These are phyloP conservation scores for Omphalotus olearius DNA, from an alignment of 1,284 basidiomycete species.

Conservation along the genomic window DNA sequence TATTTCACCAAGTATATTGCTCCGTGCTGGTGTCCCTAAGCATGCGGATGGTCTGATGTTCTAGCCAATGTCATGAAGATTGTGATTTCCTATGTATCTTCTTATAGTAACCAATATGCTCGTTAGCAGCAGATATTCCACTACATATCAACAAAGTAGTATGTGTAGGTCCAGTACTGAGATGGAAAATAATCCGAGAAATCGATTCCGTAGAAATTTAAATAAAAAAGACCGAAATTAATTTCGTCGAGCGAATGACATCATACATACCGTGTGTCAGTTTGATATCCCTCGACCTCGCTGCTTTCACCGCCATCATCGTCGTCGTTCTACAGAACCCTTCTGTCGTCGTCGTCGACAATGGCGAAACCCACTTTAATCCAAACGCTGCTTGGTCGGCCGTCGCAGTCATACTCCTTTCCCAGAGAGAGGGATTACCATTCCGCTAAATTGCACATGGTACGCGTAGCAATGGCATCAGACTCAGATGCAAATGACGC, in stretches of 20 bases:
- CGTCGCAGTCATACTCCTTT: constrained; percentile 52
- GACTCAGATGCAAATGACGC: not conserved
- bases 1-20: no score
- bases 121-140: no score
- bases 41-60: no score
- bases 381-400: constrained; percentile 50
- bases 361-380: constrained; percentile 58
- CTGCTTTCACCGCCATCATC: not conserved
- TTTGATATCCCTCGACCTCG: no score
- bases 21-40: no score
- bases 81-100: no score
- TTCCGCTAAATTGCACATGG: constrained; percentile 38
- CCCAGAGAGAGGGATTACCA: constrained; percentile 43
- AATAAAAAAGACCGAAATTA: not conserved
- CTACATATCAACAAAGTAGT: no score
- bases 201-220: not conserved
- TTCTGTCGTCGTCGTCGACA: not conserved
- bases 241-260: not conserved
- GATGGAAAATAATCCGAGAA: not conserved
- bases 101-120: no score
- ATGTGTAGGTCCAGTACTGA: no score
- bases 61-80: no score
- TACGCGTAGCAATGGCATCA: not conserved
- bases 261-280: no score
- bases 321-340: not conserved